These are phyloP conservation scores for Mortierella sp. DNA, from an alignment of 371 early-diverging fungal genomes.

Conservation along the genomic window DNA sequence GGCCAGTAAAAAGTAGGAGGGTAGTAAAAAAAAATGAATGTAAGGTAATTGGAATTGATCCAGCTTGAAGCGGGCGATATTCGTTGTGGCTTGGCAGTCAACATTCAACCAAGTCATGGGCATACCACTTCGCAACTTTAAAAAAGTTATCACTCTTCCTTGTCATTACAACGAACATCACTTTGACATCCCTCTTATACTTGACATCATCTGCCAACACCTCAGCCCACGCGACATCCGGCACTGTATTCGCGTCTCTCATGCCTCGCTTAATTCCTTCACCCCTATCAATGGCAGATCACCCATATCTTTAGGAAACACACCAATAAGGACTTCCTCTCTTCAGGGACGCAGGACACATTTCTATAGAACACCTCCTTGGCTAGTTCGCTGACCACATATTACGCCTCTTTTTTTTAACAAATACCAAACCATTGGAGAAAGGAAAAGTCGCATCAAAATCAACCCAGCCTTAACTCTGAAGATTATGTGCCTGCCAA, in stretches of 20 bases:
- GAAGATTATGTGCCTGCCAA: not conserved
- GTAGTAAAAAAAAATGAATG: not conserved
- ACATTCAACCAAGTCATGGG: not conserved
- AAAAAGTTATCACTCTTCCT: not conserved
- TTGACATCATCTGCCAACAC: not conserved
- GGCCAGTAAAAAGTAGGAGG: not conserved
- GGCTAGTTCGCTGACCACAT: not conserved
- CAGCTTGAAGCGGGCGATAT: not conserved
- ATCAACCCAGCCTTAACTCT: not conserved
- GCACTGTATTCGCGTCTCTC: not conserved
- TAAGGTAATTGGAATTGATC: not conserved
- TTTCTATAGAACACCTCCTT: not conserved
- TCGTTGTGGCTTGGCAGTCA: slow-evolving; percentile 2
- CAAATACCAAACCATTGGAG: not conserved
- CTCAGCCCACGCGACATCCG: not conserved
- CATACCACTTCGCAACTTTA: not conserved
- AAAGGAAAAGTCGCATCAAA: not conserved
- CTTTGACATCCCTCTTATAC: slow-evolving; percentile 8
- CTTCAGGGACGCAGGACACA: not conserved
- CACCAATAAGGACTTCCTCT: slow-evolving; percentile 1
- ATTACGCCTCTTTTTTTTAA: not conserved
- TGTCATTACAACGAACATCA: not conserved
- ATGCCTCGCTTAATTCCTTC: not conserved
- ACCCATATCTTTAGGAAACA: not conserved
- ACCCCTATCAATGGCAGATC: not conserved